These are phyloP conservation scores for Parmales sp. DNA, from an alignment of 108 stramenopile genomes.

Conservation along the genomic window DNA sequence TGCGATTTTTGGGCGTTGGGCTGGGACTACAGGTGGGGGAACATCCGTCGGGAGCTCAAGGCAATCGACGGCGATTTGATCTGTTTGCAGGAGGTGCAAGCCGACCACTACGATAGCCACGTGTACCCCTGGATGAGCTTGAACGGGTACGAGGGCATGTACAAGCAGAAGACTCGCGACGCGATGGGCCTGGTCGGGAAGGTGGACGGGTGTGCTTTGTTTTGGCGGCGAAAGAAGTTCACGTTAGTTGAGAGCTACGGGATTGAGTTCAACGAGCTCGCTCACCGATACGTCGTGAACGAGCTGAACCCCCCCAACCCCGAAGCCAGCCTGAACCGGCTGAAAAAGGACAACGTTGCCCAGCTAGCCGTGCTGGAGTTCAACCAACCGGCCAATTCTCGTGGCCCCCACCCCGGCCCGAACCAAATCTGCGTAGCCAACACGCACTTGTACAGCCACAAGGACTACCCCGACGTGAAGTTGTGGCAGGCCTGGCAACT, in stretches of 20 bases:
- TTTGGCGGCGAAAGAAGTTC: conserved; percentile 87
- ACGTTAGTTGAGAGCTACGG: conserved; percentile 85
- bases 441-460: conserved; percentile 97
- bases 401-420: conserved; percentile 60
- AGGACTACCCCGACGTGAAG: conserved; percentile 95
- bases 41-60: conserved; percentile 81
- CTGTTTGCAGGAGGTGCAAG: conserved; percentile 97
- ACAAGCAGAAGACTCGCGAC: conserved; percentile 94
- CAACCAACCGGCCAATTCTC: conserved; percentile 52
- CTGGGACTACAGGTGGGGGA: conserved; percentile 89
- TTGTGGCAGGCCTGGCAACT: conserved; percentile 93
- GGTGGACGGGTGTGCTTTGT: conserved; percentile 98
- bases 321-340: conserved; percentile 71
- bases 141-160: conserved; percentile 88
- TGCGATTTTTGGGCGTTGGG: conserved; percentile 89
- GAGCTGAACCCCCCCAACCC: conserved; percentile 70
- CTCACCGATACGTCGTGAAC: conserved; percentile 73
- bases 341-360: conserved; percentile 95
- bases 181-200: conserved; percentile 87
- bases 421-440: conserved; percentile 90
- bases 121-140: conserved; percentile 75
- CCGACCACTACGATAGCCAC: conserved; percentile 88
- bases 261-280: conserved; percentile 92
- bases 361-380: conserved; percentile 89
- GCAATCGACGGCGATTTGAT: conserved; percentile 87